Evolutionary conservation across 1,284 basidiomycete species (phyloP).

Genomic region (Rhodotorula sp.): DNA sequence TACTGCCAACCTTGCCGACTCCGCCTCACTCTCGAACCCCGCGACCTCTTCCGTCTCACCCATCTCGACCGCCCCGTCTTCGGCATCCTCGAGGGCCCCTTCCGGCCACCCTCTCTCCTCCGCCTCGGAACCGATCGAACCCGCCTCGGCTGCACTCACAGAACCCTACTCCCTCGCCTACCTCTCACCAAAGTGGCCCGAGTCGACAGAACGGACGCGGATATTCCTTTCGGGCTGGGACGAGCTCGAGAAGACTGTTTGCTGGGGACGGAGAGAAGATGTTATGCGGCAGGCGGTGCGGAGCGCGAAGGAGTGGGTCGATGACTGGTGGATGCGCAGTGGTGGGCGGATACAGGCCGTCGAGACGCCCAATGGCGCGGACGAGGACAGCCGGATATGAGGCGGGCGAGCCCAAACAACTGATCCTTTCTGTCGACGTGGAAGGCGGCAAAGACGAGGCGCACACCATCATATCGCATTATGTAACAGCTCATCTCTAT

Average conservation of each 20-base stretch:
- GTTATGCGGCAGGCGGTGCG: slow-evolving; percentile 28
- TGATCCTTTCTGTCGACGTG: neutral
- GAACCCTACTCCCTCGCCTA: neutral
- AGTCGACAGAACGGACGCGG: slow-evolving; percentile 27
- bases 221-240: slow-evolving; percentile 21
- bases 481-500: no score
- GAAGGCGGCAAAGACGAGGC: neutral
- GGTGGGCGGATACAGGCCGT: neutral
- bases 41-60: neutral
- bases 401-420: neutral
- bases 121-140: neutral
- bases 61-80: neutral
- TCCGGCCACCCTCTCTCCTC: neutral
- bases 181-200: slow-evolving; percentile 29
- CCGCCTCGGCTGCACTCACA: neutral
- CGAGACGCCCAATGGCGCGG: neutral
- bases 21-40: no score
- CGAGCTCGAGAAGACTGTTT: slow-evolving; percentile 12
- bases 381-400: neutral
- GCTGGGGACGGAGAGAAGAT: slow-evolving; percentile 32
- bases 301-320: slow-evolving; percentile 7
- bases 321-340: neutral
- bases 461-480: no score
- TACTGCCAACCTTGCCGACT: no score
- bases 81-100: neutral